phyloP scores from a whole-genome alignment of 1,284 basidiomycete genomes.

The Trametes polyzona region DNA sequence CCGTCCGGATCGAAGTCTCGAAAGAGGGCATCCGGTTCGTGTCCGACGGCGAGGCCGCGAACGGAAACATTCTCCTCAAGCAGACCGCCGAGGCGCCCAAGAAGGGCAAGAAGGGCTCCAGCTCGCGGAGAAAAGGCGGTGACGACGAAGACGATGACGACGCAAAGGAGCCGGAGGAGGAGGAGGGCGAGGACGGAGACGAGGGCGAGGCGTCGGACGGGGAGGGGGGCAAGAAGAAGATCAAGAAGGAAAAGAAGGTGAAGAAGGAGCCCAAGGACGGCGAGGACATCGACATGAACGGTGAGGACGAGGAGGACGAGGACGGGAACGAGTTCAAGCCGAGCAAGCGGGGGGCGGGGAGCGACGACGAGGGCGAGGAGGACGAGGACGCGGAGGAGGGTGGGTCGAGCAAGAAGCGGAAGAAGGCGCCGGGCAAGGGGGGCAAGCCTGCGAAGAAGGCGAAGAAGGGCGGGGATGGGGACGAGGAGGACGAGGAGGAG shows the following conservation, averaged over 20 bases:
- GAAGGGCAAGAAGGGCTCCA: conserved; percentile 39
- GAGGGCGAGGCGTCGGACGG: conserved; percentile 44
- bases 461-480: conserved; percentile 57
- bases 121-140: conserved; percentile 36
- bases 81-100: conserved; percentile 53
- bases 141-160: conserved; percentile 49
- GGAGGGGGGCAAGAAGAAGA: conserved; percentile 44
- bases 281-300: conserved; percentile 45
- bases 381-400: conserved; percentile 43
- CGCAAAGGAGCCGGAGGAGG: conserved; percentile 41
- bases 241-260: conserved; percentile 46
- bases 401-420: conserved; percentile 61
- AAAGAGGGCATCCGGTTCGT: conserved; percentile 98
- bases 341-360: conserved; percentile 34
- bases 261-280: conserved; percentile 43
- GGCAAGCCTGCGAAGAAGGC: conserved; percentile 48
- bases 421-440: conserved; percentile 57
- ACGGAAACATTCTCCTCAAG: conserved; percentile 87
- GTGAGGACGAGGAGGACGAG: conserved; percentile 41
- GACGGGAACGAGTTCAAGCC: conserved; percentile 49
- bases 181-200: conserved; percentile 40
- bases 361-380: conserved; percentile 46
- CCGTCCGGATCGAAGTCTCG: conserved; percentile 93
- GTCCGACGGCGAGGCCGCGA: conserved; percentile 94
- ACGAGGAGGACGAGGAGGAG: conserved; percentile 33